A percentile compares a stretch with the other conserved stretches of the same genome.
Conservation (phyloP, 768 basidiomycete species). For the Boletus eberwhitei region DNA sequence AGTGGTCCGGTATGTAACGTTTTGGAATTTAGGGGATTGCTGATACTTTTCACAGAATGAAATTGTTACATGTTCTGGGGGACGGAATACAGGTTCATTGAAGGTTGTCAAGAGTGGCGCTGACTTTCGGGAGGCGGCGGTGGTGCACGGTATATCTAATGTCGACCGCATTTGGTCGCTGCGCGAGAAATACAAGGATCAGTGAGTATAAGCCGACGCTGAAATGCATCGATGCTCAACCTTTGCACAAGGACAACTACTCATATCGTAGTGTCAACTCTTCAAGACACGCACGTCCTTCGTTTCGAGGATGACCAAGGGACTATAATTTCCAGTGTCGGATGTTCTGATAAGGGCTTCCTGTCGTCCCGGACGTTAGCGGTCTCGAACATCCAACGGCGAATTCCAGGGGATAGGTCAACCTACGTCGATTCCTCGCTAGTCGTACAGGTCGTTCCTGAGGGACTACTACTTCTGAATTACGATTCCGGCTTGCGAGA, state of each 20-base stretch:
- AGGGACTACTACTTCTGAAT: conserved; percentile 53
- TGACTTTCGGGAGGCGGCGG: conserved; percentile 65
- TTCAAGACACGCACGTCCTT: conserved; percentile 53
- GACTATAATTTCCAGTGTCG: conserved; percentile 18
- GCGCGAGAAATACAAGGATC: conserved; percentile 42
- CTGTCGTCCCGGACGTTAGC: conserved; percentile 56
- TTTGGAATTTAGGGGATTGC: neutral
- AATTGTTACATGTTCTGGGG: conserved; percentile 85
- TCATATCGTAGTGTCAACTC: conserved; percentile 59
- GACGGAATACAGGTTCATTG: conserved; percentile 69
- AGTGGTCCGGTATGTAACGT: conserved; percentile 57
- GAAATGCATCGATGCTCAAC: neutral
- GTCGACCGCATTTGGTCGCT: conserved; percentile 66
- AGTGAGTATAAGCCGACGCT: conserved; percentile 37
- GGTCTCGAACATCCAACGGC: conserved; percentile 51
- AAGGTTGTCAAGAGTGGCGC: conserved; percentile 80
- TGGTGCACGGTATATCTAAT: conserved; percentile 52
- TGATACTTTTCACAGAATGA: conserved; percentile 47
- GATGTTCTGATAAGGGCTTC: conserved; percentile 49
- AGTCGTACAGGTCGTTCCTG: conserved; percentile 70
- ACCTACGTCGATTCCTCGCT: conserved; percentile 48
- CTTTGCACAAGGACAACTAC: conserved; percentile 43
- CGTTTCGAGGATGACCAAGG: conserved; percentile 37
- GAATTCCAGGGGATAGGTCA: conserved; percentile 13
- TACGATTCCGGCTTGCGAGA: conserved; percentile 43